Evolutionary conservation across 2,329 filamentous ascomycete species (phyloP).

Genomic region (Penicillium thymicola): DNA sequence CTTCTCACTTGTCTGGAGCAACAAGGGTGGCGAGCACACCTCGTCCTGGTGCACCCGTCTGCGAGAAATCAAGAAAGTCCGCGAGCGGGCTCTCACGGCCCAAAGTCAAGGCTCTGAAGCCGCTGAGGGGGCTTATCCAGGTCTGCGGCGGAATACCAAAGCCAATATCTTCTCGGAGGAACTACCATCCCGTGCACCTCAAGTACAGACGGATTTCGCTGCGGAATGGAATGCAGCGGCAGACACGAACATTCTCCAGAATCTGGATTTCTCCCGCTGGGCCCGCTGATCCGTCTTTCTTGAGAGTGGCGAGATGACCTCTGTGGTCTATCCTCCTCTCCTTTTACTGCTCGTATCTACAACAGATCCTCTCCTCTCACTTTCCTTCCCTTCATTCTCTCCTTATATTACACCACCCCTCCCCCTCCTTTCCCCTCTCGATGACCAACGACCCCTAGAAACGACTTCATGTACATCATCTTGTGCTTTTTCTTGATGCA

Average conservation of each 20-base stretch:
- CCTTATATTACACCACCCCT: background rate
- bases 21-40: constrained; percentile 71
- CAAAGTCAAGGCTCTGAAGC: constrained; percentile 30
- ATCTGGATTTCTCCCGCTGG: constrained; percentile 45
- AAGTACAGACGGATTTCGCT: constrained; percentile 34
- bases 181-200: constrained; percentile 30
- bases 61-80: constrained; percentile 76
- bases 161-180: constrained; percentile 38
- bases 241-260: constrained; percentile 39
- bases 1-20: constrained; percentile 84
- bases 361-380: background rate
- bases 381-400: background rate
- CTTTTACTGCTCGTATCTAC: background rate
- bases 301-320: background rate
- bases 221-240: constrained; percentile 39
- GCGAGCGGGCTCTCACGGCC: constrained; percentile 53
- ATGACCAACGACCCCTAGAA: constrained; percentile 14
- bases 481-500: constrained; percentile 21
- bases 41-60: constrained; percentile 88
- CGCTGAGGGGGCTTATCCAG: constrained; percentile 32
- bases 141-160: constrained; percentile 38
- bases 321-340: background rate
- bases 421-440: background rate
- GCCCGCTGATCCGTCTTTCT: constrained; percentile 26
- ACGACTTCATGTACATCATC: constrained; percentile 29